Conservation (phyloP, 2,329 filamentous ascomycete species). For the Coleophoma cylindrospora region DNA sequence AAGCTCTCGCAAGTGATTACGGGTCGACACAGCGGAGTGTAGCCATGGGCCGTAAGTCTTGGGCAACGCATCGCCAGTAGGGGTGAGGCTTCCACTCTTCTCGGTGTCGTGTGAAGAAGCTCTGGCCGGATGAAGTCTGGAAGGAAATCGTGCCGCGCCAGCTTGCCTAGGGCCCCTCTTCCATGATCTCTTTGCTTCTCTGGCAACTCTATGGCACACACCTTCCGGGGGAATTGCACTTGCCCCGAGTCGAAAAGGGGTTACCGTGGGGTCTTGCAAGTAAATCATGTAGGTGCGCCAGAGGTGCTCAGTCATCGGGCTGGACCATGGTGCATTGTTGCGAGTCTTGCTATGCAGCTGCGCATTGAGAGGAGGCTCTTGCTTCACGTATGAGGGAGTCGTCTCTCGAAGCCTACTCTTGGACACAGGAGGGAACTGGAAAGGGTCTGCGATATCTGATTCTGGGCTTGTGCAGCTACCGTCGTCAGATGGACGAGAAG, state of each 20-base stretch:
- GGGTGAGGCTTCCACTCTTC: conserved; percentile 51
- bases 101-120: conserved; percentile 17
- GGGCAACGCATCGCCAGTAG: conserved; percentile 38
- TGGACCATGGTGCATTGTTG: conserved; percentile 52
- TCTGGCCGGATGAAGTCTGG: conserved; percentile 12
- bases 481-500: conserved; percentile 52
- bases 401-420: conserved; percentile 18
- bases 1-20: conserved; percentile 56
- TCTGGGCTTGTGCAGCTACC: conserved; percentile 48
- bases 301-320: conserved; percentile 59
- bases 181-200: conserved; percentile 62
- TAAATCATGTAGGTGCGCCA: conserved; percentile 63
- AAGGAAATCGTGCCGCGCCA: conserved; percentile 10
- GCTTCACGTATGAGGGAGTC: conserved; percentile 2
- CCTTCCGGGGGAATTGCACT: conserved; percentile 60
- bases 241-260: conserved; percentile 59
- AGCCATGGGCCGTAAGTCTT: conserved; percentile 56
- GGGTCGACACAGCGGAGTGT: conserved; percentile 57
- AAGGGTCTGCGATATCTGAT: conserved; percentile 31
- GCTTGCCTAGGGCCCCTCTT: conserved; percentile 52
- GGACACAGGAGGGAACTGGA: conserved; percentile 17
- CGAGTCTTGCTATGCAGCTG: conserved; percentile 23
- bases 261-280: conserved; percentile 62
- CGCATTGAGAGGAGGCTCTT: conserved; percentile 12
- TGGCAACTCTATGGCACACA: conserved; percentile 59